A percentile compares a stretch with the other conserved stretches of the same genome.
phyloP scores from a whole-genome alignment of 495 filamentous ascomycete species.

The Amorphotheca resinae region DNA sequence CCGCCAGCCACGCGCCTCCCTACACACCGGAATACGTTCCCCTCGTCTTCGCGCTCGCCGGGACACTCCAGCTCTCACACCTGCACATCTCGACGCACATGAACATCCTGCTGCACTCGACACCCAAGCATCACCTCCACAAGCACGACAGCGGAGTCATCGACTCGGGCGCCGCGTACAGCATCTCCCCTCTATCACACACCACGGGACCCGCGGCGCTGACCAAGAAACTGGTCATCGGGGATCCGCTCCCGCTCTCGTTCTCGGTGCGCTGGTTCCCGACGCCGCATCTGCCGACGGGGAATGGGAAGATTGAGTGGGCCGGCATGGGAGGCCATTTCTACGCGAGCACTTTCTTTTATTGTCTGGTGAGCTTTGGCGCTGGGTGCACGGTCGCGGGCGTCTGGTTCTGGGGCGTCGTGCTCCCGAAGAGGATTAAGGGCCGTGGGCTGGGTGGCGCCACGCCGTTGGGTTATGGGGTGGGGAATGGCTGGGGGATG shows the following conservation, averaged over 20 bases:
- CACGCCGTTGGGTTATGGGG: slow-evolving; percentile 37
- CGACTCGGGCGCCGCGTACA: slow-evolving; percentile 77
- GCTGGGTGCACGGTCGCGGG: slow-evolving; percentile 40
- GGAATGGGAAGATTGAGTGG: slow-evolving; percentile 41
- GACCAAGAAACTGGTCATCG: slow-evolving; percentile 62
- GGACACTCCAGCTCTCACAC: slow-evolving; percentile 78
- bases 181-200: slow-evolving; percentile 53
- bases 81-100: slow-evolving; percentile 82
- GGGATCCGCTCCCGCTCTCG: slow-evolving; percentile 67
- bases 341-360: slow-evolving; percentile 53
- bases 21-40: slow-evolving; percentile 40
- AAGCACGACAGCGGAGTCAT: slow-evolving; percentile 55
- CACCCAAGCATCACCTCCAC: slow-evolving; percentile 40
- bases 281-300: slow-evolving; percentile 49
- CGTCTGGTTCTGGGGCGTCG: slow-evolving; percentile 51
- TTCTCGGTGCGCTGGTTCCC: slow-evolving; percentile 83
- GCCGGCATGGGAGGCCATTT: slow-evolving; percentile 53
- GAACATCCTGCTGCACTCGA: slow-evolving; percentile 75
- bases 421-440: slow-evolving; percentile 41
- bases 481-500: slow-evolving; percentile 44
- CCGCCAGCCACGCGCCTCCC: background rate
- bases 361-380: slow-evolving; percentile 44
- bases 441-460: slow-evolving; percentile 39
- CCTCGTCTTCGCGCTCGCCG: slow-evolving; percentile 72
- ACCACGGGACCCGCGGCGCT: slow-evolving; percentile 35